Evolutionary conservation across 1,284 basidiomycete species (phyloP).

Genomic region (Phylloboletellus chloephorus): DNA sequence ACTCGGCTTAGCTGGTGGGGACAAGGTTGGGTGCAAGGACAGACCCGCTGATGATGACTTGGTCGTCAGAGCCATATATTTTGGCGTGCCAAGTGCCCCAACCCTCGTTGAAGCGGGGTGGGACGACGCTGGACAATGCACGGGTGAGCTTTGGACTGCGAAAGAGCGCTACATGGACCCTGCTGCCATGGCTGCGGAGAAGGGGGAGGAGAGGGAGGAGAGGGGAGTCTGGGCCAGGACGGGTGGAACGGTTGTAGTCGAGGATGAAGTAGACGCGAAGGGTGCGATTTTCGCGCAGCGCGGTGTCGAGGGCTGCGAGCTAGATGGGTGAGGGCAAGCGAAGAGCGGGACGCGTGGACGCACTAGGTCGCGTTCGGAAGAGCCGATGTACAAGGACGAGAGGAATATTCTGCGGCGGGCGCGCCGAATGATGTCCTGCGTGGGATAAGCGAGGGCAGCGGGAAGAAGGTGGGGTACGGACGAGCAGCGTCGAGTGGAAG

Average conservation of each 20-base stretch:
- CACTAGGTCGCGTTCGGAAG: conserved; percentile 64
- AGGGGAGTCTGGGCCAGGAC: conserved; percentile 73
- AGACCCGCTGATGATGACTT: conserved; percentile 90
- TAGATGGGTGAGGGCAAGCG: conserved; percentile 29
- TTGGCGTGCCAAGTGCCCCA: conserved; percentile 99
- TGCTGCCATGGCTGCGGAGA: conserved; percentile 63
- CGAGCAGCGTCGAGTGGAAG: conserved; percentile 38
- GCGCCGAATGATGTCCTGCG: conserved; percentile 65
- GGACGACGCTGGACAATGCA: conserved; percentile 71
- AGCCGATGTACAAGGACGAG: conserved; percentile 80
- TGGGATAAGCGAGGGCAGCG: neutral
- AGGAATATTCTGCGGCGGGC: conserved; percentile 79
- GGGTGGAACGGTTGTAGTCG: conserved; percentile 89
- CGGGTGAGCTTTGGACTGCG: conserved; percentile 82
- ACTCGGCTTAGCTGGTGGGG: conserved; percentile 2
- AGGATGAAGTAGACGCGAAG: conserved; percentile 75
- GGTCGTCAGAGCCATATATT: conserved; percentile 90
- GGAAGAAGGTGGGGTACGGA: conserved; percentile 19
- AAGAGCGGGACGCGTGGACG: conserved; percentile 27
- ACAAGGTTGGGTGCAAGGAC: conserved; percentile 27
- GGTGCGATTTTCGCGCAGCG: conserved; percentile 54
- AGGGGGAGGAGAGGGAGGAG: conserved; percentile 72
- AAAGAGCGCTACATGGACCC: conserved; percentile 77
- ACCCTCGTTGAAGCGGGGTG: conserved; percentile 93
- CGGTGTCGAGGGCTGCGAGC: conserved; percentile 61